Evolutionary conservation across 345 rosid species (phyloP), one percentile per base, ranked within the genome.

Genomic region (Turritis glabra): DNA sequence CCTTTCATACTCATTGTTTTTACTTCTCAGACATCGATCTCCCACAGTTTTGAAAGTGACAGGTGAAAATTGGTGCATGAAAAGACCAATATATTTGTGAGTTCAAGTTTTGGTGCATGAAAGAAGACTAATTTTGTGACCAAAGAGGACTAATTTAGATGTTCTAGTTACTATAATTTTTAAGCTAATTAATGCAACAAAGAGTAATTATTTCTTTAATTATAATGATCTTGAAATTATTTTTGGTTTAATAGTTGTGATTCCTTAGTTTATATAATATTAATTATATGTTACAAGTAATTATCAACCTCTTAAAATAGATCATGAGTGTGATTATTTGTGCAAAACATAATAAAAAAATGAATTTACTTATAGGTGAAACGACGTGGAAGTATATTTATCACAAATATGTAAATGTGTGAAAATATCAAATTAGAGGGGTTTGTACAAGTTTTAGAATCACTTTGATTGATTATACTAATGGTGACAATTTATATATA

Each of bases 21-120:
- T 66, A 66, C 78, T 57, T 47, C 22, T 57, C 78, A 47, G 58
- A 74, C 64, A 33, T 46, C 61, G 58, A 46, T 56, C 46, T 74
- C 54, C 27, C 66, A 57, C 72, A 44, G 66, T 74, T 51, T 57
- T 57, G 73, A 66, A 35, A 57, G 10, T 37, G 60, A 74, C 73
- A 50, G 53, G 32, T 13, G 32, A 66, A 47, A 25, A 48, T 4
- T 46, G 25, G 18, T n/a, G n/a, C n/a, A n/a, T 22, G 13, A 15
- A 56, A 38, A 5, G 30, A 29, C 22, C 44, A 30, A 46, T 2
- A 44, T 15, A 30, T 29, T 8, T 41, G 5, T 21, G 26, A 9
- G 13, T 37, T 38, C 59, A 50, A 26, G 27, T 26, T 71, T 48
- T 13, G 1, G 29, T 60, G 59, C 32, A 8, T 25, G 37, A 60